Evolutionary conservation across 148 eudicot genomes (phyloP), one percentile per base, ranked within the genome.

Genomic region (Diospyros kaki): DNA sequence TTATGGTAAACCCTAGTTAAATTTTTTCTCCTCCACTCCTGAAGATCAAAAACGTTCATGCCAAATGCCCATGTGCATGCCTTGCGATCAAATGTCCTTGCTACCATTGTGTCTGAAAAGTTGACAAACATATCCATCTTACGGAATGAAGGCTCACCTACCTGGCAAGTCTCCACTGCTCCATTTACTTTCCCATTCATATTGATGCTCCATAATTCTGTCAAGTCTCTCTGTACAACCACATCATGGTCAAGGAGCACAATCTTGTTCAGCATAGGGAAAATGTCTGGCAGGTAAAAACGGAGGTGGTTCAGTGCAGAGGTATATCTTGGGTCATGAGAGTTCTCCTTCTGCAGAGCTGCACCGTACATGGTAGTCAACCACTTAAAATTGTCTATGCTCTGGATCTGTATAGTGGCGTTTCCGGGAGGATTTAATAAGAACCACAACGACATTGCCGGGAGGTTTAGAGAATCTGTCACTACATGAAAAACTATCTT

Each of bases 51-150:
- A 66, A 96, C n/a, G 69, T 96, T 96, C 97, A 96, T 78, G 76
- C 99, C 99, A 85, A 96, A 96, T 56, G 97, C 96, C 99, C 99
- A 96, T 0, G 97, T 96, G 79, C 99, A 96, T 73, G 97, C 73
- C 74, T 88, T 58, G 28, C 79, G 78, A 80, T 88, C 86, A 76
- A 88, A 93, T 73, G 77, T 82, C 58, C 78, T 82, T 40, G 85
- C 85, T 38, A 96, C 77, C 73, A 77, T 64, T 51, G 99, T 91
- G 68, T 96, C 93, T 39, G 97, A 89, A 79, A 96, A 96, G 82
- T 96, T 85, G 62, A 96, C 75, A 65, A 85, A 74, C 89, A 77
- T 79, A 78, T 89, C 90, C 98, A 92, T 91, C 44, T 79, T 81
- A 50, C 83, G 89, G 65, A 68, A 89, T 12, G 96, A 88, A 64